Evolutionary conservation across 371 early-diverging fungal species (phyloP), one percentile per base, ranked within the genome.

Genomic region (Rhizopus arrhizus): DNA sequence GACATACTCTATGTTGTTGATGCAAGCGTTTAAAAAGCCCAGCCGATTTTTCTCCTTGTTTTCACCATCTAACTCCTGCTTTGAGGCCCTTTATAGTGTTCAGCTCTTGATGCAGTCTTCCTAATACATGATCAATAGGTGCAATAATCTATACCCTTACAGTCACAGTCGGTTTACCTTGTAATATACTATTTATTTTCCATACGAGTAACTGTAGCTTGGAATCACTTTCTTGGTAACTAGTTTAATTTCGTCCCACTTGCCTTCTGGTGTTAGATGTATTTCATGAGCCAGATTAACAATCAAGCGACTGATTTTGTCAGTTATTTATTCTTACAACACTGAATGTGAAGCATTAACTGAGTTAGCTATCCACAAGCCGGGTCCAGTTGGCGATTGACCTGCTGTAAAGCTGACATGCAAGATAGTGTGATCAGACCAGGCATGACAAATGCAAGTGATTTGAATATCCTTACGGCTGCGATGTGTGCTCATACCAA

Each of bases 361-460:
- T 13, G 52, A 56, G 29, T 57, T 62, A 4, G 53, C 63, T 3
- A 57, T 16, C 63, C 57, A 62, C 3, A 62, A 16, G 8, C 62
- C 62, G 28, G 53, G 48, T 2, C 57, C 62, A 1, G 28, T 8
- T 31, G 6, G 43, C 5, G 59, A 42, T 22, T 31, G n/a, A 1
- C 53, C 59, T 3, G 45, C 4, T 3, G 32, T 42, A 16, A 51
- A 45, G 8, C n/a, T 10, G 0, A 53, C 38, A 16, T 7, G 0
- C 0, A 52, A 12, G 5, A 59, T 43, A 16, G 52, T n/a, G 34
- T 52, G 59, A 32, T 52, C 59, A 11, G 53, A 42, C 53, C 59
- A 59, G 12, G 15, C 5, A 12, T 41, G 34, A n/a, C 34, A 8
- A n/a, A 56, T 5, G 33, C 35, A 42, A 35, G 3, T 42, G 11